A percentile compares a stretch with the other conserved stretches of the same genome.
These are phyloP conservation scores for Fusarium compactum DNA, from an alignment of 2,329 filamentous ascomycete species.

Conservation along the genomic window DNA sequence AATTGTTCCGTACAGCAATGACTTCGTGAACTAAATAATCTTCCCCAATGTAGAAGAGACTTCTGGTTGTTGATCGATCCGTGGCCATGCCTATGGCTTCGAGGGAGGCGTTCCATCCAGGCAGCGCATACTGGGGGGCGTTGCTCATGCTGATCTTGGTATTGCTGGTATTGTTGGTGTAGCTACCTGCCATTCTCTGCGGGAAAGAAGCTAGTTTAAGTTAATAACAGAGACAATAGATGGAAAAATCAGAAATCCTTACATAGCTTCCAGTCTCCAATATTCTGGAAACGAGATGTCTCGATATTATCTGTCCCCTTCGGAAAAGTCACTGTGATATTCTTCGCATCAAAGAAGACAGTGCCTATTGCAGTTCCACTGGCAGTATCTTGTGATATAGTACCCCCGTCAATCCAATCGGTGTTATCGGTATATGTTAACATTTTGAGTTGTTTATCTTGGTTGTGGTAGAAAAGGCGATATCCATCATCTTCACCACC, in stretches of 20 bases:
- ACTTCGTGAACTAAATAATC: neutral
- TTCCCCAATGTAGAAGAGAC: slow-evolving; percentile 1
- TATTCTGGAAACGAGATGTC: neutral
- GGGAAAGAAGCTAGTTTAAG: neutral
- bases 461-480: slow-evolving; percentile 1
- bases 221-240: neutral
- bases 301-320: neutral
- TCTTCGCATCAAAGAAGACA: neutral
- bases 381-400: neutral
- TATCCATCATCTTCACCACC: slow-evolving; percentile 3
- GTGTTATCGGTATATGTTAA: neutral
- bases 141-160: neutral
- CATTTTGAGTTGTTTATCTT: neutral
- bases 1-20: neutral
- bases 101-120: slow-evolving; percentile 1
- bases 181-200: neutral
- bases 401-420: neutral
- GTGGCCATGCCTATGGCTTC: slow-evolving; percentile 5
- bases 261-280: slow-evolving; percentile 1
- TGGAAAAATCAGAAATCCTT: neutral
- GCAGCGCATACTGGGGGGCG: neutral
- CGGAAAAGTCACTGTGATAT: neutral
- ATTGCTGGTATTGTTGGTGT: neutral
- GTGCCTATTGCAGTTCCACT: neutral
- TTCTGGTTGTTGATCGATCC: neutral